Base-by-base conservation (phyloP, 208 protist species). In the Acanthamoeba castellanii region DNA sequence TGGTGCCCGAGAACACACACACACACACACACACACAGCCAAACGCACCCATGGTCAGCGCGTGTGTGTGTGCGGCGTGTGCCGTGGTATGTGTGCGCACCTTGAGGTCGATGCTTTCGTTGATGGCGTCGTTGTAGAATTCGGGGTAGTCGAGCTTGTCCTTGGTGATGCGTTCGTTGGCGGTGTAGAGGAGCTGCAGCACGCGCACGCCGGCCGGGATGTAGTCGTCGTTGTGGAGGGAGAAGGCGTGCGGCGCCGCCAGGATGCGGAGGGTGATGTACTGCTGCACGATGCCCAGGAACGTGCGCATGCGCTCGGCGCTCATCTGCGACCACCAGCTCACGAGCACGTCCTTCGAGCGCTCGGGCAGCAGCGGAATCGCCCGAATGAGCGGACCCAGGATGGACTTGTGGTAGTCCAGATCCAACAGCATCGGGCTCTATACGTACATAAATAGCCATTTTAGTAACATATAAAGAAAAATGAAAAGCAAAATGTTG, bases 371-470 rank as follows among this genome's bases (percentile, higher is more conserved):
- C 52, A 45, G 11, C 13, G 50, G 22, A 27, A 93, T 81, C 13
- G 47, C 45, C n/a, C 59, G 89, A 57, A 93, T 59, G 25, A 93
- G 70, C 14, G 89, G 89, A 6, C 89, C 89, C 45, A 93, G 50
- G 66, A 93, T 93, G 32, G 64, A n/a, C 32, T 81, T 74, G 89
- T 93, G 89, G 52, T 93, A 93, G 8, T 93, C 89, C 37, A 81
- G 64, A 55, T 93, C 68, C 89, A 93, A 27, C 61, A 93, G 68
- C 89, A 93, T 82, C n/a, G 89, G 89, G 47, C 68, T 93, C 89
- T 93, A 64, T 37, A n/a, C 9, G 13, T n/a, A n/a, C n/a, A n/a
- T n/a, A n/a, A n/a, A n/a, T n/a, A n/a, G n/a, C n/a, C n/a, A n/a
- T n/a, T n/a, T n/a, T n/a, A n/a, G n/a, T n/a, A n/a, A n/a, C n/a